Conservation (phyloP, 805 yeast species). For the Ogataea pignaliae region DNA sequence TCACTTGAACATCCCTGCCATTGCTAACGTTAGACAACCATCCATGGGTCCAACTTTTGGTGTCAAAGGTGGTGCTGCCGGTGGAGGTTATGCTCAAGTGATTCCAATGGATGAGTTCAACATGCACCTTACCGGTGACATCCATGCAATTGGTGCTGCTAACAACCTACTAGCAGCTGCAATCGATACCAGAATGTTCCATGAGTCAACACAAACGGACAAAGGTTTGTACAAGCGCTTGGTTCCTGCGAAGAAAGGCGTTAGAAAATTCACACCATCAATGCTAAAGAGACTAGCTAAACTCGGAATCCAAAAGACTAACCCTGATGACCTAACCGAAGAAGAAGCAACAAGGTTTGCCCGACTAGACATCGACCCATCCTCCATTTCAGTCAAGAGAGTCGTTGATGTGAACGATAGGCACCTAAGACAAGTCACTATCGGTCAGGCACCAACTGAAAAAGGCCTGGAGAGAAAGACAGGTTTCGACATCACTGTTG, state of each 20-base stretch:
- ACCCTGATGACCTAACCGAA: constrained; percentile 67
- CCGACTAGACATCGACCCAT: constrained; percentile 73
- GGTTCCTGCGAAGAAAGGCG: constrained; percentile 72
- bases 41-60: constrained; percentile 90
- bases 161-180: constrained; percentile 81
- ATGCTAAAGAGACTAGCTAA: constrained; percentile 65
- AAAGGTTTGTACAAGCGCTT: constrained; percentile 69
- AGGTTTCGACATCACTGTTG: constrained; percentile 82
- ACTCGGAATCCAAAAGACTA: constrained; percentile 62
- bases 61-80: constrained; percentile 88
- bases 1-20: constrained; percentile 60
- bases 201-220: constrained; percentile 69
- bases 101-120: constrained; percentile 88
- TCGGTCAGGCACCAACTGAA: constrained; percentile 81
- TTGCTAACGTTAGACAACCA: constrained; percentile 84
- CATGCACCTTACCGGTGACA: constrained; percentile 83
- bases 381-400: constrained; percentile 74
- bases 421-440: constrained; percentile 70
- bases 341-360: constrained; percentile 66
- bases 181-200: constrained; percentile 81
- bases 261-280: constrained; percentile 59
- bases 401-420: constrained; percentile 84
- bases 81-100: constrained; percentile 85
- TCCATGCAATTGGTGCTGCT: constrained; percentile 81
- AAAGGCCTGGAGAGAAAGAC: constrained; percentile 67